phyloP scores from a whole-genome alignment of 2,329 filamentous ascomycete species.

The Exophiala phaeomuriformis region DNA sequence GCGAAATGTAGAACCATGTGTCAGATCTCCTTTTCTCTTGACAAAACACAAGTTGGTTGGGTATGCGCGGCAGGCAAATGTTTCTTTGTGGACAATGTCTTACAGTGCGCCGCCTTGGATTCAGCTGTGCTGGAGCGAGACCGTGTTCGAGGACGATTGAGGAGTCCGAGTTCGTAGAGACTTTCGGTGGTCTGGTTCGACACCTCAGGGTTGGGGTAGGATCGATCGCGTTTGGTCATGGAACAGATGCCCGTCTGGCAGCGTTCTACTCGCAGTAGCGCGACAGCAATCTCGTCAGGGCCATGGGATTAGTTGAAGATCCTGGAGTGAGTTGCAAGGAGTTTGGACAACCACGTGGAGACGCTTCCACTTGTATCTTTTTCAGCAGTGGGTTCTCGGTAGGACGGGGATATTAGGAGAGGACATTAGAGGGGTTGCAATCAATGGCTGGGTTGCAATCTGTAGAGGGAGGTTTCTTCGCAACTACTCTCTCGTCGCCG shows the following conservation, averaged over 20 bases:
- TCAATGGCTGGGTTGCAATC: slow-evolving; percentile 1
- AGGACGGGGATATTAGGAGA: slow-evolving; percentile 7
- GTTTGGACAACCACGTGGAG: slow-evolving; percentile 20
- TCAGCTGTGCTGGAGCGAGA: slow-evolving; percentile 16
- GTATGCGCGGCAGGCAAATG: neutral
- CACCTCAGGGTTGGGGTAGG: slow-evolving; percentile 15
- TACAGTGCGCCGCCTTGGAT: slow-evolving; percentile 18
- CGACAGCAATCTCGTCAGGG: slow-evolving; percentile 20
- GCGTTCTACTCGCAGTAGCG: slow-evolving; percentile 21
- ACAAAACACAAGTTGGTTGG: neutral
- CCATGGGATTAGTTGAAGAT: slow-evolving; percentile 5
- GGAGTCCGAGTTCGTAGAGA: slow-evolving; percentile 27
- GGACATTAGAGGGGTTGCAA: slow-evolving; percentile 12
- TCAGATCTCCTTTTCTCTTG: slow-evolving; percentile 6
- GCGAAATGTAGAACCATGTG: slow-evolving; percentile 20
- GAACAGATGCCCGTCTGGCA: slow-evolving; percentile 19
- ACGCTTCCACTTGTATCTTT: slow-evolving; percentile 5
- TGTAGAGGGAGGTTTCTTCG: neutral
- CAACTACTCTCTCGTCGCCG: neutral
- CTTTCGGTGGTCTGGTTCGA: slow-evolving; percentile 24
- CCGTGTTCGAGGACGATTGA: slow-evolving; percentile 21
- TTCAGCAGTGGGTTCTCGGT: slow-evolving; percentile 10
- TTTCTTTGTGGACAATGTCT: slow-evolving; percentile 12
- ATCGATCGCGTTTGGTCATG: slow-evolving; percentile 26
- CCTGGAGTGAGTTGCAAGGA: slow-evolving; percentile 6